Evolutionary conservation across 805 yeast species (phyloP), one percentile per base, ranked within the genome.

Genomic region (Middelhovenomyces tepae): DNA sequence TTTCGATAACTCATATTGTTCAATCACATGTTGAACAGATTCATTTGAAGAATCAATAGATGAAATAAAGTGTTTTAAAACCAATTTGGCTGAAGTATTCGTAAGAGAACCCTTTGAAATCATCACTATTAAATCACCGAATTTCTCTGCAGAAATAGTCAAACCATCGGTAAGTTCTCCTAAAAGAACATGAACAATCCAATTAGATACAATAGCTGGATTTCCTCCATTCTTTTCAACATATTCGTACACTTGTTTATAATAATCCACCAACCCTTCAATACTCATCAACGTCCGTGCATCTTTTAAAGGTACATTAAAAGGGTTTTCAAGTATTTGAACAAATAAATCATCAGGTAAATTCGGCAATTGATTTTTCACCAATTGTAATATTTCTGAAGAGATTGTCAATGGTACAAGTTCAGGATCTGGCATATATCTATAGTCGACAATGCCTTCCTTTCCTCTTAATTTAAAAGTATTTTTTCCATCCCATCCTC

Each of bases 361-460:
- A 7, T 53, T 61, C 0, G 89, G 87, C 10, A 45, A 48, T 1
- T 45, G 29, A 3, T 47, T 39, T 8, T 54, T 46, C 0, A 80
- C 60, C 2, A 67, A 62, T 0, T 58, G 45, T 0, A 68, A 48
- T 4, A 78, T 66, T 0, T 51, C 50, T 1, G 57, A 36, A 23
- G 69, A 60, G 2, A 89, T 52, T 10, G 47, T 38, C 3, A 87
- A 57, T 1, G 59, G 54, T 0, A 91, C 86, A 19, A 91, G 59
- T 53, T 91, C 98, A 2, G 93, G 83, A 53, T 91, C 98, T 0
- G 97, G 95, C 69, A 89, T 78, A 51, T 86, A 91, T 47, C 97
- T 64, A 56, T 91, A 91, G 55, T 91, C 98, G 8, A 82, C 69
- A 0, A 83, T 71, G 24, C 72, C 71, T 53, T 89, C 96, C 48